phyloP scores from a whole-genome alignment of 2,329 filamentous ascomycete genomes.

The Claviceps purpurea region DNA sequence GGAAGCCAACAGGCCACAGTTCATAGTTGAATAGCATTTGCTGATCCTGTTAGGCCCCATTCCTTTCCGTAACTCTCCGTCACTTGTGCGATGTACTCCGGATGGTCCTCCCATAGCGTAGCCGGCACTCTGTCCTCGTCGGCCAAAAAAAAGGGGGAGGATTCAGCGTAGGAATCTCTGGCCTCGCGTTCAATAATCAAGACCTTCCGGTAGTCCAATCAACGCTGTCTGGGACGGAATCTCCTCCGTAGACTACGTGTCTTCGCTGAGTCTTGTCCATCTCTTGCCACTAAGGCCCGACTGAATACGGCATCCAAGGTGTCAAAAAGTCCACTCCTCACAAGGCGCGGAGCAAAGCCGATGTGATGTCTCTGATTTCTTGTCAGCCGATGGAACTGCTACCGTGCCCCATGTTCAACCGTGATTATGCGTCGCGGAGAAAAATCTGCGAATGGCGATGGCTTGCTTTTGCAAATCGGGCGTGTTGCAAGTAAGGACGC shows the following conservation, averaged over 20 bases:
- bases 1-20: too few species aligned
- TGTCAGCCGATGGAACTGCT: neutral
- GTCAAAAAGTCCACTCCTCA: neutral
- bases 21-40: too few species aligned
- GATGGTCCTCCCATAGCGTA: too few species aligned
- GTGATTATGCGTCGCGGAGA: neutral
- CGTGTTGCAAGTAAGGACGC: neutral
- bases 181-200: too few species aligned
- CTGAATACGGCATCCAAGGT: neutral
- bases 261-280: neutral
- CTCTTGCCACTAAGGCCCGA: neutral
- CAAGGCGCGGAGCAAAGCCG: neutral
- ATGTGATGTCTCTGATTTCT: neutral
- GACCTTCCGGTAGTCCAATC: too few species aligned
- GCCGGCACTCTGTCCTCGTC: too few species aligned
- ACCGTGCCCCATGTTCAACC: neutral
- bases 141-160: too few species aligned
- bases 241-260: neutral
- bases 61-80: too few species aligned
- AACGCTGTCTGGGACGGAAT: neutral
- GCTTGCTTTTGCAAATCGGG: neutral
- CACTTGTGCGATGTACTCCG: too few species aligned
- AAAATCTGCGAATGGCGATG: neutral
- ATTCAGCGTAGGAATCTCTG: too few species aligned
- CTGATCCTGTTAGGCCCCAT: too few species aligned